Percentiles rank a stretch among this genome's conserved stretches.
Evolutionary conservation across 768 basidiomycete genomes (phyloP).

Genomic region (Daedaleopsis nitida): DNA sequence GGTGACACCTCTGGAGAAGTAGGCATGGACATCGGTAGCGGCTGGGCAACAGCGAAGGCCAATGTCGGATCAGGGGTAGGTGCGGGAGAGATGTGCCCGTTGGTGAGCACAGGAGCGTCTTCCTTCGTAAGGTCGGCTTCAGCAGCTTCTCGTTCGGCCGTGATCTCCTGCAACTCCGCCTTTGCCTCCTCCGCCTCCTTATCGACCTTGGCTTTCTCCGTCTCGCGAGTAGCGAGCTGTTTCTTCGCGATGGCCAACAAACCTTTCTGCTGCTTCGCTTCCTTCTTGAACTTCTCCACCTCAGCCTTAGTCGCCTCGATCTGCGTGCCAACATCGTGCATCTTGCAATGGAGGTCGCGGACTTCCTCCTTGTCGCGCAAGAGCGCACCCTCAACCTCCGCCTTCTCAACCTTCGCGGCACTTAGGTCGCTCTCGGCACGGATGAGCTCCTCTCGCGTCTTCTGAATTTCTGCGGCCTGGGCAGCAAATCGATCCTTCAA

Average conservation of each 20-base stretch:
- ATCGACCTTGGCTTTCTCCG: conserved; percentile 66
- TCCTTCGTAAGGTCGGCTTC: conserved; percentile 50
- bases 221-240: conserved; percentile 84
- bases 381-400: conserved; percentile 84
- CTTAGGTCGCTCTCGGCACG: conserved; percentile 90
- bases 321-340: conserved; percentile 79
- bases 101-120: conserved; percentile 19
- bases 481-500: conserved; percentile 67
- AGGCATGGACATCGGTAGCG: conserved; percentile 60
- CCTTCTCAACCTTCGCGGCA: conserved; percentile 84
- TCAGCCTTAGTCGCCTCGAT: conserved; percentile 69
- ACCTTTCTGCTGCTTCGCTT: conserved; percentile 95
- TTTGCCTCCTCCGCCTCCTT: conserved; percentile 73
- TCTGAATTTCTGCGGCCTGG: conserved; percentile 74
- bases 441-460: conserved; percentile 77
- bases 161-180: conserved; percentile 51
- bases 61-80: conserved; percentile 22
- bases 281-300: conserved; percentile 88
- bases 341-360: conserved; percentile 78
- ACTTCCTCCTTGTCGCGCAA: conserved; percentile 95
- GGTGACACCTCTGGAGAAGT: conserved; percentile 44
- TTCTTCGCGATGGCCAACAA: conserved; percentile 93
- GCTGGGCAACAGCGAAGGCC: conserved; percentile 64
- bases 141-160: conserved; percentile 55
- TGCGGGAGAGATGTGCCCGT: conserved; percentile 22